A percentile compares a stretch with the other conserved stretches of the same genome.
Conservation (phyloP, 352 stramenopile genomes). For the Pythium phragmitis region DNA sequence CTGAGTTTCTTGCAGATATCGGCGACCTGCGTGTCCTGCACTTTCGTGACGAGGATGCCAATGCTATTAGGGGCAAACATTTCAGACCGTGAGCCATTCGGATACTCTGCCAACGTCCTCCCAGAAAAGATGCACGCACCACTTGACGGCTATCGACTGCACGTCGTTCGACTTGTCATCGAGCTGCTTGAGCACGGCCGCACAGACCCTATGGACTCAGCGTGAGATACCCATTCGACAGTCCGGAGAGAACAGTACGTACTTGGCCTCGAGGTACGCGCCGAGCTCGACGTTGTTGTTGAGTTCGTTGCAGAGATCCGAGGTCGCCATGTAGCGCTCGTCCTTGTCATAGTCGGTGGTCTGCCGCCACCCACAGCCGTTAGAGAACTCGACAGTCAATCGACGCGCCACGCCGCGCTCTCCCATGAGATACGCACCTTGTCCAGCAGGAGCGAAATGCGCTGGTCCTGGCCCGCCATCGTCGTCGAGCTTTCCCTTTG, state of each 20-base stretch:
- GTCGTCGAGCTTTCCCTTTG: slow-evolving; percentile 20
- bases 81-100: not conserved
- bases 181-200: slow-evolving; percentile 94
- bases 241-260: slow-evolving; percentile 15
- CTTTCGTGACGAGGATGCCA: slow-evolving; percentile 96
- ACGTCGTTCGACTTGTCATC: slow-evolving; percentile 99
- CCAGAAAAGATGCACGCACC: slow-evolving; percentile 31
- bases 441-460: slow-evolving; percentile 78
- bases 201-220: slow-evolving; percentile 85
- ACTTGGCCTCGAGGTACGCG: slow-evolving; percentile 83
- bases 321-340: slow-evolving; percentile 99
- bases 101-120: not conserved
- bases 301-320: slow-evolving; percentile 96
- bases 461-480: slow-evolving; percentile 75
- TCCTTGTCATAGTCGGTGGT: slow-evolving; percentile 94
- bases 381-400: not conserved
- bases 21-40: slow-evolving; percentile 92
- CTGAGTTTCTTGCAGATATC: slow-evolving; percentile 98
- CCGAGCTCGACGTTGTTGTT: slow-evolving; percentile 92
- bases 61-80: slow-evolving; percentile 43
- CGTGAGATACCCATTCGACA: not conserved
- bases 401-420: not conserved
- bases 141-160: slow-evolving; percentile 93
- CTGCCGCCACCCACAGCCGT: slow-evolving; percentile 25
- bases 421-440: slow-evolving; percentile 41